These are phyloP conservation scores for Colletotrichum sp. DNA, from an alignment of 2,329 filamentous ascomycete genomes.

Conservation along the genomic window DNA sequence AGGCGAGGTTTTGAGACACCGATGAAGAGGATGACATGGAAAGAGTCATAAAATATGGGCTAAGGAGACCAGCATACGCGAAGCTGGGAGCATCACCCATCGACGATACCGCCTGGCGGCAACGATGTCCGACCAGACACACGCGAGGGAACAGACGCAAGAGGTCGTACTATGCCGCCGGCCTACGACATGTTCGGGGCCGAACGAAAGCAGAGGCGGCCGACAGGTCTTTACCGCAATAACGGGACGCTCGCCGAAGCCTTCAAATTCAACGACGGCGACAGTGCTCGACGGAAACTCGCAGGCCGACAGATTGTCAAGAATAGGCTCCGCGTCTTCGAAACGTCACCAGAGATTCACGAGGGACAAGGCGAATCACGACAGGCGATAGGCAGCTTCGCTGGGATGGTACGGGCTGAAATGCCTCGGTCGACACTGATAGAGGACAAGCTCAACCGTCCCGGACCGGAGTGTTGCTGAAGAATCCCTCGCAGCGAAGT, in stretches of 20 bases:
- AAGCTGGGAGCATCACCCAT: background rate
- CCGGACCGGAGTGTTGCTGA: background rate
- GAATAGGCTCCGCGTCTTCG: background rate
- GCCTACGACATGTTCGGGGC: background rate
- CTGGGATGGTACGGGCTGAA: background rate
- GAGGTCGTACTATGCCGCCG: background rate
- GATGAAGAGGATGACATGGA: background rate
- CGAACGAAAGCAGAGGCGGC: background rate
- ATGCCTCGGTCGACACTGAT: fast-evolving
- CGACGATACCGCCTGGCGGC: background rate
- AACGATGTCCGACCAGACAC: fast-evolving
- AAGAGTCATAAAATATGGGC: background rate
- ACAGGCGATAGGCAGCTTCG: background rate
- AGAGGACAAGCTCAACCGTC: background rate
- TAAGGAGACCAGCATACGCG: too few relatives aligned
- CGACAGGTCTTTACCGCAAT: too few relatives aligned
- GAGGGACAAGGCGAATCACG: background rate
- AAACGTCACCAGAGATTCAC: background rate
- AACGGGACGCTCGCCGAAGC: background rate
- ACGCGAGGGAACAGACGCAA: background rate
- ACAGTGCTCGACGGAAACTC: background rate
- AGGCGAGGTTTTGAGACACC: constrained; percentile 10
- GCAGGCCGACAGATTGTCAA: background rate
- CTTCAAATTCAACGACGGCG: background rate
- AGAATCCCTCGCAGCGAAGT: background rate